phyloP scores from a whole-genome alignment of 441 rosid genomes.

The Euphorbia corollata region DNA sequence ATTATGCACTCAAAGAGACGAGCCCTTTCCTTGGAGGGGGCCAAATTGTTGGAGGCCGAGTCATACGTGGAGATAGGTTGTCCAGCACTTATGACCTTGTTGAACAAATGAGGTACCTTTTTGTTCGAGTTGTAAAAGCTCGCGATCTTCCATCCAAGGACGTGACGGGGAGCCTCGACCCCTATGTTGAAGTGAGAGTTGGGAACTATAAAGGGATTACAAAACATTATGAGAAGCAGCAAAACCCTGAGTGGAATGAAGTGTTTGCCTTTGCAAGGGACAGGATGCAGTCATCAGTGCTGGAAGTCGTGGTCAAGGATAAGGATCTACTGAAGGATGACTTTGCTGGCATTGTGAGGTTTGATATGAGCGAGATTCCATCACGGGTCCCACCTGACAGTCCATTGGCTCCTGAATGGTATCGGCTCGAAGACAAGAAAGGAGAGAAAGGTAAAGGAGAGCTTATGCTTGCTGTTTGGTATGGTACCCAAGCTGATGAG shows the following conservation, averaged over 20 bases:
- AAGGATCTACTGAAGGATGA: conserved; percentile 73
- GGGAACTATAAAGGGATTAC: conserved; percentile 84
- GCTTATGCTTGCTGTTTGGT: conserved; percentile 89
- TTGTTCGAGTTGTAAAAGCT: conserved; percentile 73
- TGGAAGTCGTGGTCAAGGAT: conserved; percentile 73
- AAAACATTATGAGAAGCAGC: conserved; percentile 57
- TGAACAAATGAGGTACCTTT: conserved; percentile 83
- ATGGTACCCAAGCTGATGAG: conserved; percentile 93
- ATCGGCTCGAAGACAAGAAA: conserved; percentile 56
- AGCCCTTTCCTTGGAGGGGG: conserved; percentile 86
- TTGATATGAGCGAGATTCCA: conserved; percentile 67
- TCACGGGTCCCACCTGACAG: conserved; percentile 74
- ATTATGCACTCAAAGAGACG: conserved; percentile 70
- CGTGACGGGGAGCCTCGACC: conserved; percentile 78
- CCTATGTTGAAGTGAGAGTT: conserved; percentile 67
- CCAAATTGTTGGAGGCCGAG: conserved; percentile 67
- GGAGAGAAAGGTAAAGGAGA: conserved; percentile 62
- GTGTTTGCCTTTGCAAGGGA: conserved; percentile 84
- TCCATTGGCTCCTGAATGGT: conserved; percentile 92
- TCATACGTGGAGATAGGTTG: conserved; percentile 56
- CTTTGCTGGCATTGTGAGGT: conserved; percentile 55
- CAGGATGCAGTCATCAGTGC: conserved; percentile 46
- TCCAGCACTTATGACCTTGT: conserved; percentile 68
- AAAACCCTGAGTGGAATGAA: conserved; percentile 83
- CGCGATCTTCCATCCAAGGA: conserved; percentile 70